Evolutionary conservation across 2,329 filamentous ascomycete genomes (phyloP).

Genomic region (Colletotrichum horii): DNA sequence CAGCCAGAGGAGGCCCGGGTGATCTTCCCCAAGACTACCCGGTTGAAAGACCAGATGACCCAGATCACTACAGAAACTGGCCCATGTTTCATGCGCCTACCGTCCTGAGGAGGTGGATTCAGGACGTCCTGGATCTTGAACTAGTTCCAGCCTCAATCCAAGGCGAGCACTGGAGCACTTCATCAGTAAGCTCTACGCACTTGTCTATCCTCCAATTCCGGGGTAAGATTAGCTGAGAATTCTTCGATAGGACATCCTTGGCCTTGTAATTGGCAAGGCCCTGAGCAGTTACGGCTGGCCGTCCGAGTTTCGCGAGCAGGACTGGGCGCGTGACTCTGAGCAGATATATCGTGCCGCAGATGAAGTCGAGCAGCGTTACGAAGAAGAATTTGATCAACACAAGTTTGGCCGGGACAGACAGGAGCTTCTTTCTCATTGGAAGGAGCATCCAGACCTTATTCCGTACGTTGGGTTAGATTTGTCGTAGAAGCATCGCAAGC

Average conservation of each 20-base stretch:
- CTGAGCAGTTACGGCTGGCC: conserved; percentile 3
- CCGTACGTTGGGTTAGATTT: neutral
- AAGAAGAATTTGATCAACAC: neutral
- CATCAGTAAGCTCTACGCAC: neutral
- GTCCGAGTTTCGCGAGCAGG: neutral
- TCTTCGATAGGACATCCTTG: neutral
- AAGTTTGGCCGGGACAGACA: neutral
- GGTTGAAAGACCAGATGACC: neutral
- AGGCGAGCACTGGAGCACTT: neutral
- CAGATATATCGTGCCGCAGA: neutral
- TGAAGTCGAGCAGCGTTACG: neutral
- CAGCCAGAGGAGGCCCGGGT: neutral
- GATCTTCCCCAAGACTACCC: neutral
- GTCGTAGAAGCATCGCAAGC: neutral
- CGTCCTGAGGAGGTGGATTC: neutral
- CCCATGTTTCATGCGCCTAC: conserved; percentile 7
- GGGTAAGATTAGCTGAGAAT: neutral
- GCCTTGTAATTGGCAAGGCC: neutral
- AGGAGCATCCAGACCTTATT: neutral
- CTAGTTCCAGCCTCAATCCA: neutral
- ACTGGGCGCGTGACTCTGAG: conserved; percentile 2
- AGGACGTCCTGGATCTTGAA: neutral
- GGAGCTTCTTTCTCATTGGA: neutral
- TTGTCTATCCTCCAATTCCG: neutral
- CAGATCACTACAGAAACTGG: conserved; percentile 6